A percentile compares a stretch with the other conserved stretches of the same genome.
These are phyloP conservation scores for Candida mattraensis DNA, from an alignment of 805 yeast genomes.

Conservation along the genomic window DNA sequence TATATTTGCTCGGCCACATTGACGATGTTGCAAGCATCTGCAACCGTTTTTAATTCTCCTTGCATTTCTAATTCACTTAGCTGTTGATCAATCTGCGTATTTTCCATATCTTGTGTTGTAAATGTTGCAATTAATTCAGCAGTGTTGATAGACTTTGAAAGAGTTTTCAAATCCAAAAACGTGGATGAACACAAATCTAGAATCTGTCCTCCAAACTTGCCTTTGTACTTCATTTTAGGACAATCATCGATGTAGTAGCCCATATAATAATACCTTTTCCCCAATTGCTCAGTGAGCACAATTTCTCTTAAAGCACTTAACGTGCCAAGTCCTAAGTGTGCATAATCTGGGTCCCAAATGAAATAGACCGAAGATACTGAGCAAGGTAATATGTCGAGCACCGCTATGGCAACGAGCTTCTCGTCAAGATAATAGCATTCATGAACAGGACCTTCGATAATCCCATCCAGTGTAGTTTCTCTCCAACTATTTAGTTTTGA, in stretches of 20 bases:
- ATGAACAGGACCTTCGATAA: constrained; percentile 63
- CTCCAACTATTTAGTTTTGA: constrained; percentile 40
- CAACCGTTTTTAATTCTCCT: too few species aligned
- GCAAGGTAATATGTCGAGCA: constrained; percentile 72
- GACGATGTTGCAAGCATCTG: constrained; percentile 1
- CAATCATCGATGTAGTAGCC: constrained; percentile 84
- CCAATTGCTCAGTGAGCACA: constrained; percentile 47
- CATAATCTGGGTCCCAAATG: constrained; percentile 82
- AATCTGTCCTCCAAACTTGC: constrained; percentile 73
- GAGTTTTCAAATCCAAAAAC: constrained; percentile 40
- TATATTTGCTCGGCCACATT: constrained; percentile 39
- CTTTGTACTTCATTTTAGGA: constrained; percentile 79
- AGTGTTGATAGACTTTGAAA: constrained; percentile 27
- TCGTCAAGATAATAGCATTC: constrained; percentile 71
- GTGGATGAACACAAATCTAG: constrained; percentile 52
- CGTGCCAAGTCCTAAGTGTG: constrained; percentile 71
- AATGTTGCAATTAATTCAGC: constrained; percentile 24
- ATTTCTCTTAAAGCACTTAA: constrained; percentile 74
- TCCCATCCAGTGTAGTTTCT: constrained; percentile 10
- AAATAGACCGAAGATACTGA: constrained; percentile 84
- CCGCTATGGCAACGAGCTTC: constrained; percentile 69
- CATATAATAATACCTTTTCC: constrained; percentile 62
- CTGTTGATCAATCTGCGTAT: too few species aligned
- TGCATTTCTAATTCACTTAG: constrained; percentile 4
- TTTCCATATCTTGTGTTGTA: constrained; percentile 5